A percentile compares a stretch with the other conserved stretches of the same genome.
phyloP scores from a whole-genome alignment of 352 stramenopile genomes.

The Globisporangium apiculatum region DNA sequence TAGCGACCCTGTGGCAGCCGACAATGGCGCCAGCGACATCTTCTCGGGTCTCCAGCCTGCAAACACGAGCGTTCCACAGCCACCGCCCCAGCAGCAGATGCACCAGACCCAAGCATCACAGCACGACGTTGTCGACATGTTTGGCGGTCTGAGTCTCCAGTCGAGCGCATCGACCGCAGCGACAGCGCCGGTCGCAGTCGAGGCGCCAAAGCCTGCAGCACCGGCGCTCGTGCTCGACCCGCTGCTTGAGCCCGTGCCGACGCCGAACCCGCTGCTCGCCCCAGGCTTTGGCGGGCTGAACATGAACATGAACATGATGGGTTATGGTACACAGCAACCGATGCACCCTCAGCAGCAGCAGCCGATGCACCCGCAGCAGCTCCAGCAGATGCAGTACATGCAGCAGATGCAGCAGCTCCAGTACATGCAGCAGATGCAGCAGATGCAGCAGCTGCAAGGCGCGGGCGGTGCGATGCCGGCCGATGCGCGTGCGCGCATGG shows the following conservation, averaged over 20 bases:
- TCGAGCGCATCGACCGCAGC: slow-evolving; percentile 21
- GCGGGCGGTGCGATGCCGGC: slow-evolving; percentile 22
- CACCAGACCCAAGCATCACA: neutral
- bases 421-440: slow-evolving; percentile 70
- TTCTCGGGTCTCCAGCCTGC: slow-evolving; percentile 61
- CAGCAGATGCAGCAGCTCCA: slow-evolving; percentile 73
- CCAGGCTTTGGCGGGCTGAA: slow-evolving; percentile 31
- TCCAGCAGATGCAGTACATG: slow-evolving; percentile 57
- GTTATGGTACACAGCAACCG: slow-evolving; percentile 38
- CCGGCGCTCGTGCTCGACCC: slow-evolving; percentile 57
- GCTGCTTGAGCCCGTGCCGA: slow-evolving; percentile 52
- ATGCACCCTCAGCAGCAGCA: slow-evolving; percentile 34
- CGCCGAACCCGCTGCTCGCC: slow-evolving; percentile 30
- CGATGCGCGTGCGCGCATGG: slow-evolving; percentile 19
- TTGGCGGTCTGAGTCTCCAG: slow-evolving; percentile 65
- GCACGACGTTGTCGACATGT: slow-evolving; percentile 56
- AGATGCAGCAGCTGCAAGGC: slow-evolving; percentile 54
- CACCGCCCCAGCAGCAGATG: slow-evolving; percentile 15
- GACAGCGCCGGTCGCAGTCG: neutral
- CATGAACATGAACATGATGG: slow-evolving; percentile 62
- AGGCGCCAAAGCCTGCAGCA: slow-evolving; percentile 7
- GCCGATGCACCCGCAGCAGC: slow-evolving; percentile 36
- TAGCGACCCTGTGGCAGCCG: slow-evolving; percentile 30
- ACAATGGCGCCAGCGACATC: slow-evolving; percentile 23
- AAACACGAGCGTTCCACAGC: neutral